Base-by-base conservation (phyloP, 345 rosid genomes). In the Aquilaria yunnanensis region DNA sequence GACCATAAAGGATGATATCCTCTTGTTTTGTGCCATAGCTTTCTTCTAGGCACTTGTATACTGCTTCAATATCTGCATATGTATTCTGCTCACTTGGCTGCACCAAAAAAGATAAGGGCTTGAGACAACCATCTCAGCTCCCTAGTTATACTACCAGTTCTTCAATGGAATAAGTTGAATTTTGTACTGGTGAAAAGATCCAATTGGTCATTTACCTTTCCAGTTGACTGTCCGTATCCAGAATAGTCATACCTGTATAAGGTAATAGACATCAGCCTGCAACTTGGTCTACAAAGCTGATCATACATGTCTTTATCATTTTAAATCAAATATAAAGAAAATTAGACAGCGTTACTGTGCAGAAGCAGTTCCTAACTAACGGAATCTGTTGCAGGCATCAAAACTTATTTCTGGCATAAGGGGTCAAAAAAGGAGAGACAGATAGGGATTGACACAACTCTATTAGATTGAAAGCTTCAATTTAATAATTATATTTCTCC, bases 71-170 rank as follows among this genome's bases (percentile, higher is more conserved):
- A 74, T 94, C 99, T 9, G 93, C 90, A 72, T 91, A 94, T n/a
- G 99, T 94, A 67, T 91, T 75, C 46, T 91, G 96, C 78, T 94
- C 99, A 59, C 97, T 94, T n/a, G 99, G 96, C 99, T 94, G 82
- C 71, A 74, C 66, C 70, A 70, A 33, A 54, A n/a, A 46, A 67
- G 11, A 62, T 63, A 34, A 31, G 6, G 57, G 63, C 46, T 59
- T 73, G 70, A 66, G 67, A 65, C 9, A 45, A 56, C 30, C 29
- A 34, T 64, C 60, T 59, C 62, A 63, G 34, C 68, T 54, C 54
- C 59, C 32, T n/a, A 11, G 56, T 23, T 30, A 58, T 9, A 66
- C 2, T 29, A 45, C 41, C 46, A 63, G 43, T 45, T n/a, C 32
- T 65, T 56, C 14, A 47, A 14, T 41, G 51, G 56, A 31, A 67